phyloP scores from a whole-genome alignment of 306 rosid genomes.

The Medicago lupulina region DNA sequence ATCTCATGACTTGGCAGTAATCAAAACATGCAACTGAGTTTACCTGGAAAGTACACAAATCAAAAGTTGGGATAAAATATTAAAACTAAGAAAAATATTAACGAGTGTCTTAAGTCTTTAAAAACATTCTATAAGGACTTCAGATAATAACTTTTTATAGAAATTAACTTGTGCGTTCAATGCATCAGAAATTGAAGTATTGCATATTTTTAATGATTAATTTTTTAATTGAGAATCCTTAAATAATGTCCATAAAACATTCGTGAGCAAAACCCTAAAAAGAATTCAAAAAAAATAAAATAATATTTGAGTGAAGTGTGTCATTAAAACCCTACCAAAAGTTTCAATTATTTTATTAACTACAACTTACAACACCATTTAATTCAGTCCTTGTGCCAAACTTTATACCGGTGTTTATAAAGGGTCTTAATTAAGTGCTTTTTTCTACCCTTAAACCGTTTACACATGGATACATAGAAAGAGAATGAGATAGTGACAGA shows the following conservation, averaged over 20 bases:
- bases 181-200: no score
- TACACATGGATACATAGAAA: not conserved
- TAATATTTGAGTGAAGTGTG: conserved; percentile 32
- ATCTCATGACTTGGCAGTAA: conserved; percentile 32
- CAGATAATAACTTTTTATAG: no score
- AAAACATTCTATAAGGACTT: no score
- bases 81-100: not conserved
- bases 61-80: conserved; percentile 10
- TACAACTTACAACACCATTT: conserved; percentile 21
- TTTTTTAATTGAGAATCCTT: no score
- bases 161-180: no score
- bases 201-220: no score
- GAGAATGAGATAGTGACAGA: conserved; percentile 25
- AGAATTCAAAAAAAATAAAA: not conserved
- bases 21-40: conserved; percentile 41
- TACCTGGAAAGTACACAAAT: conserved; percentile 38
- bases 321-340: conserved; percentile 43
- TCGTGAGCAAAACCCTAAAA: not conserved
- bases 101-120: no score
- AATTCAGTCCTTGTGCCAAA: conserved; percentile 26
- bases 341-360: conserved; percentile 31
- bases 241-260: no score
- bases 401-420: conserved; percentile 32
- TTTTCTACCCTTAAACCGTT: conserved; percentile 32
- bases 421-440: conserved; percentile 15